Evolutionary conservation across 2,329 filamentous ascomycete species (phyloP), one percentile per base, ranked within the genome.

Genomic region (Phaeomoniella chlamydospora): DNA sequence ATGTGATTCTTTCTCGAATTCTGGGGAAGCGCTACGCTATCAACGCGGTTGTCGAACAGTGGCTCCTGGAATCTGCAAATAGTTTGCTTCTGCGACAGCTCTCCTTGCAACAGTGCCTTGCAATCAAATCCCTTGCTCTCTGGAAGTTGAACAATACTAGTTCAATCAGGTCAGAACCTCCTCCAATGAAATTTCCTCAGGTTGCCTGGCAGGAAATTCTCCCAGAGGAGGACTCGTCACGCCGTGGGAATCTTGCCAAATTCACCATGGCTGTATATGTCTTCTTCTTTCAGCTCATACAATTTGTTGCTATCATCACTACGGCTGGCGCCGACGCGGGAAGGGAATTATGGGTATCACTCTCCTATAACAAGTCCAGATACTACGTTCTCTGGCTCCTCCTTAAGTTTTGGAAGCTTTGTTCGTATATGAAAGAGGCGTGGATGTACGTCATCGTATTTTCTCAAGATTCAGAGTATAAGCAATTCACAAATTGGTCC

Each of bases 311-410:
- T 15, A 17, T 33, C 3, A 18, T 33, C 15, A 16, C 31, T 11
- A 33, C 31, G n/a, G 31, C 31, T 17, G 31, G 13, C 17, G n/a
- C 31, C 13, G 31, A 33, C 18, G 12, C 31, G n/a, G 31, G 31
- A 16, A 33, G 31, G 10, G 31, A 33, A 17, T 15, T 33, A 9
- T 33, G 31, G 31, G 15, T 16, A 10, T 18, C 18, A 5, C 15
- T 33, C 13, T 15, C 15, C n/a, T 5, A 18, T 15, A 33, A 18
- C 31, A 15, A n/a, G 13, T n/a, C 17, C 5, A n/a, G 18, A 4
- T 16, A 4, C 15, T 18, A 15, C 15, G 15, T 33, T n/a, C 13
- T 33, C 15, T 33, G 31, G 31, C 11, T 17, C n/a, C 15, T 33
- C 13, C 10, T 33, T 5, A 33, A 33, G 11, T 4, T 33, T 5